These are phyloP conservation scores for Kwoniella mangroviensis DNA, from an alignment of 768 basidiomycete genomes.

Conservation along the genomic window DNA sequence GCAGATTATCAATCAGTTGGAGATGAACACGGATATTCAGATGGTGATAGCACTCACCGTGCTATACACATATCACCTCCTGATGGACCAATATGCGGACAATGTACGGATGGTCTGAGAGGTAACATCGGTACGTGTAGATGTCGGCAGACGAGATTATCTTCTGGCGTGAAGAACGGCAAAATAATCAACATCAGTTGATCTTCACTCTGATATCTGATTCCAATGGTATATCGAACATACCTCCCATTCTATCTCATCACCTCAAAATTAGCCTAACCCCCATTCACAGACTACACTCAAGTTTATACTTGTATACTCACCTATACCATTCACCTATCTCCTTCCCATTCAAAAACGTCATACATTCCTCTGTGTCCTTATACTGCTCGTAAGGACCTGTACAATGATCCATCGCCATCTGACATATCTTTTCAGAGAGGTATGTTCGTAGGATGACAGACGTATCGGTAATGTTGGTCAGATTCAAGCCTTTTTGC, in stretches of 20 bases:
- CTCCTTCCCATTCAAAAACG: neutral
- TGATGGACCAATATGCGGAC: constrained; percentile 33
- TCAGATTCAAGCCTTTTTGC: constrained; percentile 20
- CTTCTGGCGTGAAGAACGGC: constrained; percentile 11
- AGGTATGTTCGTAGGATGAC: constrained; percentile 31
- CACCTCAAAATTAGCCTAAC: neutral
- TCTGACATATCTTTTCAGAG: constrained; percentile 25
- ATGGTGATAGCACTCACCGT: constrained; percentile 1
- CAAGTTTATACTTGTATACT: neutral
- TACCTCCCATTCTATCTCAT: constrained; percentile 1
- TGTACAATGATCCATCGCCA: constrained; percentile 24
- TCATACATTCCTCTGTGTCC: constrained; percentile 1
- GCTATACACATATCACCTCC: constrained; percentile 42
- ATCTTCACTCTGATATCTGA: neutral
- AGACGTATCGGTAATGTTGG: constrained; percentile 3
- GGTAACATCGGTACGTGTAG: constrained; percentile 36
- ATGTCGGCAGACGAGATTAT: constrained; percentile 40
- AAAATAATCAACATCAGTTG: neutral
- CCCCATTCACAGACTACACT: neutral
- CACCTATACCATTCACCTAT: constrained; percentile 18
- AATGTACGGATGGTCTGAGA: constrained; percentile 31
- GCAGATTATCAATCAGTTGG: no score
- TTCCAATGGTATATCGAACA: neutral
- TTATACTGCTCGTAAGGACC: constrained; percentile 35
- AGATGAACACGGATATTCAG: neutral